Evolutionary conservation across 2,329 filamentous ascomycete genomes (phyloP), one percentile per base, ranked within the genome.

Genomic region (Penicillium sp.): DNA sequence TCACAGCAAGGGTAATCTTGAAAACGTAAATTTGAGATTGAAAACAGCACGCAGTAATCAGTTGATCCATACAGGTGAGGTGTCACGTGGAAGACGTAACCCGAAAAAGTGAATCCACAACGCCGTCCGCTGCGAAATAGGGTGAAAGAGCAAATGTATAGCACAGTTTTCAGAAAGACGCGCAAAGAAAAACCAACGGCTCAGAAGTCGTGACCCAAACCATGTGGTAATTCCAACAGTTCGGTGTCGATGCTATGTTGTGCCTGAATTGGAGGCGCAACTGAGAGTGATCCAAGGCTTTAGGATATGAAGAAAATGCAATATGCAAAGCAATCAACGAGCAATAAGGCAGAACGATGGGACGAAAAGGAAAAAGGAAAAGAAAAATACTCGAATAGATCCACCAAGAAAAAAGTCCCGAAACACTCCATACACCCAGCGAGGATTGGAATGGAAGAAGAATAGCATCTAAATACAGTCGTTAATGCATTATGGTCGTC

Each of bases 401-500:
- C 48, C 55, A 23, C 55, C 49, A 36, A 55, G 47, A 60, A 51
- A 53, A 65, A 66, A 59, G 51, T 54, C 61, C 63, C 58, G 60
- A 67, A 59, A 60, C 68, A 63, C 64, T 62, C 62, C 59, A 60
- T 61, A 67, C 66, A 67, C 68, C 68, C 57, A 59, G 49, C 56
- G 51, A 64, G 58, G 65, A 61, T 61, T 63, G 64, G 50, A 66
- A 62, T 50, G 54, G 60, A 60, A 61, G 45, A 55, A 61, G 38
- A 58, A 49, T 45, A 61, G 59, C 53, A 60, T 57, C 61, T 61
- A 55, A 68, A 65, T 68, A 69, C 63, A 70, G 60, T 71, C 66
- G 66, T 71, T 68, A 66, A 70, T 68, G 70, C 68, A 70, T 73
- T 68, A 68, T 68, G 58, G 61, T 72, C 70, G 66, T 73, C 61